Evolutionary conservation across 257 asterid species (phyloP).

Genomic region (Nicotiana sylvestris): DNA sequence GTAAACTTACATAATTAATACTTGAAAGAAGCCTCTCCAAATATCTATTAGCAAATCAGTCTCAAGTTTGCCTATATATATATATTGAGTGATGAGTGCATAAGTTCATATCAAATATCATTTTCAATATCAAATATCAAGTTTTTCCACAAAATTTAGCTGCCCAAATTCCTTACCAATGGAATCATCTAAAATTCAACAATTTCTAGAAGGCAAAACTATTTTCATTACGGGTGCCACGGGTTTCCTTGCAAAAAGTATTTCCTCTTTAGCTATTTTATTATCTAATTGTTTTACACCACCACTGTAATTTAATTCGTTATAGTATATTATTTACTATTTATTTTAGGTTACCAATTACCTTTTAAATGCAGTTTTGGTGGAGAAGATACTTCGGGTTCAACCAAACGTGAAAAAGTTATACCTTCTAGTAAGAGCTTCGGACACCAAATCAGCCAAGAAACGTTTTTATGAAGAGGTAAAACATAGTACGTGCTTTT

Average conservation of each 20-base stretch:
- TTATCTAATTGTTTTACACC: no score
- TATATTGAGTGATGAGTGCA: no score
- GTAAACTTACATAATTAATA: neutral
- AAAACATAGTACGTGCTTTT: neutral
- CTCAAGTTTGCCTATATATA: neutral
- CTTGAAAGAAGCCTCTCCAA: neutral
- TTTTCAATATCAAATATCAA: neutral
- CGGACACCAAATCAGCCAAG: neutral
- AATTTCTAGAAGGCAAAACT: constrained; percentile 40
- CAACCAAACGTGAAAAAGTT: constrained; percentile 1
- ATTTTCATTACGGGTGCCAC: constrained; percentile 58
- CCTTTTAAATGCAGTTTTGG: neutral
- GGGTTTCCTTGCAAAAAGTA: constrained; percentile 56
- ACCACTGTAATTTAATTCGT: no score
- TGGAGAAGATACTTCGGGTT: constrained; percentile 1
- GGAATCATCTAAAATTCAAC: constrained; percentile 29
- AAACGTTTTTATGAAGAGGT: constrained; percentile 23
- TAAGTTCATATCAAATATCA: neutral
- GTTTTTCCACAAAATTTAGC: neutral
- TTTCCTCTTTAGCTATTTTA: neutral
- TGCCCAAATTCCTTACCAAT: constrained; percentile 3
- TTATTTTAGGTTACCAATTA: no score
- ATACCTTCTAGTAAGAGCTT: constrained; percentile 17
- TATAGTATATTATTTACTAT: no score
- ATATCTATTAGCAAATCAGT: neutral